Evolutionary conservation across 768 basidiomycete genomes (phyloP).

Genomic region (Rhodosporidiobolus odoratus): DNA sequence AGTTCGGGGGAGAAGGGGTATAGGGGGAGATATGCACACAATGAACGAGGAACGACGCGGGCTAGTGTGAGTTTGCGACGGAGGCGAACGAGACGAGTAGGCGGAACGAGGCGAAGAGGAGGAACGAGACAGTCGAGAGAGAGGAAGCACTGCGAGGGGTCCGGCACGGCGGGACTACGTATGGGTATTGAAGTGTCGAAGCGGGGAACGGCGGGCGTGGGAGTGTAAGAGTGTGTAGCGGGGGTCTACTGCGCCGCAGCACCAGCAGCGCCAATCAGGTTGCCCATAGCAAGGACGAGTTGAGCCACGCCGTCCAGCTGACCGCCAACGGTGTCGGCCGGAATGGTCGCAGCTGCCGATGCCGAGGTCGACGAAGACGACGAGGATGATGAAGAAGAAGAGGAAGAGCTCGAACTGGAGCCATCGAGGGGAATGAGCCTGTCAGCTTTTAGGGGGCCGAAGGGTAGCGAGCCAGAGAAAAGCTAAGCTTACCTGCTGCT

Average conservation of each 20-base stretch:
- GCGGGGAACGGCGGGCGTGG: not conserved
- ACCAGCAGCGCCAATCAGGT: conserved; percentile 27
- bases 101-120: not conserved
- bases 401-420: not conserved
- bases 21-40: too few relatives aligned
- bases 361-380: not conserved
- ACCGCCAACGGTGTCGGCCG: conserved; percentile 24
- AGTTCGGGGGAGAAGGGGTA: not conserved
- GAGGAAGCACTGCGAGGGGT: not conserved
- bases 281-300: conserved; percentile 32
- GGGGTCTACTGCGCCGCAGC: conserved; percentile 8
- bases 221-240: not conserved
- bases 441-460: not conserved
- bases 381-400: conserved; percentile 1
- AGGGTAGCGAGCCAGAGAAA: too few relatives aligned
- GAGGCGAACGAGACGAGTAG: too few relatives aligned
- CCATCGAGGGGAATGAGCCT: not conserved
- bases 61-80: too few relatives aligned
- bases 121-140: too few relatives aligned
- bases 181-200: not conserved
- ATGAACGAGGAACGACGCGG: not conserved
- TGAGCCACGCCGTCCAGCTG: conserved; percentile 34
- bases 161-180: not conserved
- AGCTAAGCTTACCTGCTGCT: too few relatives aligned
- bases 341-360: not conserved